A percentile compares a stretch with the other conserved stretches of the same genome.
Conservation (phyloP, 306 rosid genomes). For the Dicorynia guianensis region DNA sequence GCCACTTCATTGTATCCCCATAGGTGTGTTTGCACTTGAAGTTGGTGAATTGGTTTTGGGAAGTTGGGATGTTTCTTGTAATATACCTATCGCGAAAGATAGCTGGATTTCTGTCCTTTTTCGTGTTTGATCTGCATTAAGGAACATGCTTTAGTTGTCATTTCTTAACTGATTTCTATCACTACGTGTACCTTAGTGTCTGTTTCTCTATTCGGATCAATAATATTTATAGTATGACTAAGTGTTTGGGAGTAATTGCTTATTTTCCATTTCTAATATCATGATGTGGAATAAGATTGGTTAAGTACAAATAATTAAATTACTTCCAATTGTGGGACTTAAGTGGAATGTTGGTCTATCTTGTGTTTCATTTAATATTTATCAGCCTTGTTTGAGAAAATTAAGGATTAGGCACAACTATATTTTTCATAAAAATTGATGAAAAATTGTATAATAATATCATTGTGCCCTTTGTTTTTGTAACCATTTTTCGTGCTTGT, state of each 20-base stretch:
- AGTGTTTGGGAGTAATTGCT: background rate
- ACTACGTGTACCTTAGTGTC: background rate
- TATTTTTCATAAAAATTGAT: background rate
- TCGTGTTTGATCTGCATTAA: background rate
- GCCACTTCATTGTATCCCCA: background rate
- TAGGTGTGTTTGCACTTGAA: background rate
- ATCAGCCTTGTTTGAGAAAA: background rate
- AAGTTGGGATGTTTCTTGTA: background rate
- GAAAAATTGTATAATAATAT: background rate
- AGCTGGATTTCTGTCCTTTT: background rate
- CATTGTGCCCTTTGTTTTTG: background rate
- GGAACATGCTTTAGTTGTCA: background rate
- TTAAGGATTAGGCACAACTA: background rate
- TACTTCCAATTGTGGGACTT: background rate
- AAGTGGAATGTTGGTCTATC: background rate
- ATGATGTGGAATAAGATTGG: background rate
- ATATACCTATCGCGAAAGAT: background rate
- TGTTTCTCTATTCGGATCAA: background rate
- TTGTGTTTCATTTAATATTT: constrained; percentile 9
- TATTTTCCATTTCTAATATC: background rate
- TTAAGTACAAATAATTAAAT: background rate
- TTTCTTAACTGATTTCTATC: background rate
- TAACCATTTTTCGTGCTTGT: background rate
- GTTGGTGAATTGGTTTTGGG: background rate
- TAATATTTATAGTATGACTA: background rate